Evolutionary conservation across 1,284 basidiomycete species (phyloP), one percentile per base, ranked within the genome.

Genomic region (Puccinia horiana): DNA sequence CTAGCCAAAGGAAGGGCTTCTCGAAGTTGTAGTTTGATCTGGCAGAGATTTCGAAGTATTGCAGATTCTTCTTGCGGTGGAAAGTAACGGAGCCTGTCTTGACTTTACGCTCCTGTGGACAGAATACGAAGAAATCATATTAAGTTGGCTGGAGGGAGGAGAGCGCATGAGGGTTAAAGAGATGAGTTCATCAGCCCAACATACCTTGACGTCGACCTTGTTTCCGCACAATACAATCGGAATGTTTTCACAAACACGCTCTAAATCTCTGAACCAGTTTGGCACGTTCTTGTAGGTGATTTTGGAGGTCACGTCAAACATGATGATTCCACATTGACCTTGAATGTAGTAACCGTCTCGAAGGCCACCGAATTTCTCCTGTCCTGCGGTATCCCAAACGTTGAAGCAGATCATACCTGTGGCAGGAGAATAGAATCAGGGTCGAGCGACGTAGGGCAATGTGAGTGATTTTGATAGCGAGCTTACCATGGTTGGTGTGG

Each of bases 11-110:
- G 94, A 99, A 99, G 74, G 97, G 97, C 89, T 99, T 98, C 90
- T 99, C 97, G 87, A 99, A 99, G 91, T 99, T 99, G 90, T 99
- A 99, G 91, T 99, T 99, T 78, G 95, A 98, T 89, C 99, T 99
- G 84, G 97, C 97, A 6, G 96, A 98, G 86, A 99, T 99, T 88
- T 99, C 97, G 88, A 96, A 99, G 91, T 99, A 99, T 88, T 99
- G 97, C 83, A 99, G 91, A 90, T 97, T 98, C 92, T 99, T 99
- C 93, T 99, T 99, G 88, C 97, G 91, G 91, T 99, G 97, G 93
- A 99, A 99, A 82, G 97, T 99, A 83, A 99, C 96, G 81, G 93
- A 92, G 81, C 93, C 94, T 56, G 96, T 99, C 91, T 99, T 99
- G 85, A 99, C 97, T 91, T 99, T 99, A 85, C 97, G 94, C 89